Evolutionary conservation across 2,329 filamentous ascomycete species (phyloP), one percentile per base, ranked within the genome.

Genomic region (Xylaria sp.): DNA sequence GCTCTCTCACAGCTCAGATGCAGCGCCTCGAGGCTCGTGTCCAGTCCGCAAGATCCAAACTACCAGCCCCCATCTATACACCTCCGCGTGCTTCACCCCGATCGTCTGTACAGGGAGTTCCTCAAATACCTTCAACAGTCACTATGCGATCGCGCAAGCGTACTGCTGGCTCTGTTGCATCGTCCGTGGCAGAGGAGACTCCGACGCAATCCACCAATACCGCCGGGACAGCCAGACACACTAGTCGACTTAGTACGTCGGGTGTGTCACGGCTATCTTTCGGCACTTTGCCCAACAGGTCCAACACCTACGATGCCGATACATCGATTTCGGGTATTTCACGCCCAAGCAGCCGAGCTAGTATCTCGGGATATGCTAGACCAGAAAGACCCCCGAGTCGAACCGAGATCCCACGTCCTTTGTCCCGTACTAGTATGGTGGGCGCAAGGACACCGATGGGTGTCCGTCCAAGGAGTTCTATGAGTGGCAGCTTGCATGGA

Each of bases 1-100:
- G 94, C 67, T 91, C 90, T 31, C 88, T 99, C 67, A 97, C 96
- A 61, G 94, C 92, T 28, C 95, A 98, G 79, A 97, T 98, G 93
- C 92, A 97, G 78, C 92, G 92, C 69, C 88, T 99, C 64, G 95
- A 98, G 76, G 92, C 95, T 66, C 87, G 95, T 46, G 94, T 99
- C 9, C 93, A 98, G 64, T 92, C 90, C 23, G 95, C 90, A 17
- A 89, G 93, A 69, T 97, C 94, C 40, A 97, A 95, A 78, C 85
- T 99, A 19, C 95, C 95, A 2, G 92, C 90, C 1, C 92, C 94
- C 2, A 84, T 87, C 7, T 84, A 82, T 57, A 95, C 91, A 0
- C 93, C 94, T 4, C 92, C 94, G 17, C 88, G 89, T 50, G 84
- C 86, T 4, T 96, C 93, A n/a, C 92, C 94, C 21, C 86, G 92